These are phyloP conservation scores for Diplodia sapinea DNA, from an alignment of 2,329 filamentous ascomycete genomes.

Conservation along the genomic window DNA sequence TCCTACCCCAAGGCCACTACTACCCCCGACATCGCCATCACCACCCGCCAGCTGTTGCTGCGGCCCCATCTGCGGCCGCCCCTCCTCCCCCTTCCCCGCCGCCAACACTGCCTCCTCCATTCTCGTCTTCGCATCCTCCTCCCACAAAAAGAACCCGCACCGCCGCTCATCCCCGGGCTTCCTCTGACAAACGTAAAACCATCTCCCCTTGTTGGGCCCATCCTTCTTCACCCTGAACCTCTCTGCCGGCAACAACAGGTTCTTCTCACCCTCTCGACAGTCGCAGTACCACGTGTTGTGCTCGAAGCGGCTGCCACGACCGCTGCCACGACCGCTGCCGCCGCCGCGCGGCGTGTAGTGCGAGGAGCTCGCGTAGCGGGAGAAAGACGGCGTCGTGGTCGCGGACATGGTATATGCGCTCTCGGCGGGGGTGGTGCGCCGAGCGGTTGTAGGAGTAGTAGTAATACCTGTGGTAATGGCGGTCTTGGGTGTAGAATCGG, in stretches of 20 bases:
- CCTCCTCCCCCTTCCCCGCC: constrained; percentile 57
- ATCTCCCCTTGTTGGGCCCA: constrained; percentile 60
- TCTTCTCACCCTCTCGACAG: constrained; percentile 53
- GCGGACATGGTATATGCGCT: background rate
- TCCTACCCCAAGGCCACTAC: background rate
- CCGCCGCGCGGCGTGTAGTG: background rate
- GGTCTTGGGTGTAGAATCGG: background rate
- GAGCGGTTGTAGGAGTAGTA: background rate
- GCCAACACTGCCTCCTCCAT: constrained; percentile 52
- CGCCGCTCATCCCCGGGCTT: constrained; percentile 46
- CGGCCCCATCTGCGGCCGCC: constrained; percentile 26
- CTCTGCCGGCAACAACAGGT: constrained; percentile 52
- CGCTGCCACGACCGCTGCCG: background rate
- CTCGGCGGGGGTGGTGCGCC: background rate
- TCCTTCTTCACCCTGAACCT: constrained; percentile 65
- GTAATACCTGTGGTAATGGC: background rate
- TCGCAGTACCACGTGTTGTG: constrained; percentile 55
- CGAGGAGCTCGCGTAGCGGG: background rate
- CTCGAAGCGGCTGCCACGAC: constrained; percentile 33
- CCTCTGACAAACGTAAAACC: constrained; percentile 64
- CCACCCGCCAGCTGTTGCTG: constrained; percentile 51
- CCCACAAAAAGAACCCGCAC: constrained; percentile 66
- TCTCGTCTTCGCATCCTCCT: constrained; percentile 57
- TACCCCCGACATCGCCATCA: background rate
- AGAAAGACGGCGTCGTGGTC: background rate